Conservation (phyloP, 176 grass and related monocot genomes). For the Tuctoria greenei region DNA sequence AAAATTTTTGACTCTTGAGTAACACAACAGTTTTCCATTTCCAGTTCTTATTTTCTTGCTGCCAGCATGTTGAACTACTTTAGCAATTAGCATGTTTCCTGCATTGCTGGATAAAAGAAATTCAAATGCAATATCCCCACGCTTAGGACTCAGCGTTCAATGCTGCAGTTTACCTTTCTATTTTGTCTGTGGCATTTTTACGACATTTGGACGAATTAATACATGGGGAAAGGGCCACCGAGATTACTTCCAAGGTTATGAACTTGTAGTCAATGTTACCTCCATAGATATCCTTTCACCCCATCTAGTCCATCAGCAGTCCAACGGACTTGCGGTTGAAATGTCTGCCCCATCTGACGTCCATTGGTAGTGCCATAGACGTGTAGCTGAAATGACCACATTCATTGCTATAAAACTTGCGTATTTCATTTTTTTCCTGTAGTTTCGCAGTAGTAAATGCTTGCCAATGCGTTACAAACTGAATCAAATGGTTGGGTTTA, state of each 20-base stretch:
- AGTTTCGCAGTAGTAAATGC: neutral
- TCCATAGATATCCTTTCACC: neutral
- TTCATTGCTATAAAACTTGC: neutral
- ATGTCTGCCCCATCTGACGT: no score
- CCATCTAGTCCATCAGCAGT: neutral
- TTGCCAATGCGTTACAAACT: neutral
- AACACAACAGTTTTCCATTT: constrained; percentile 4
- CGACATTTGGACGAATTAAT: neutral
- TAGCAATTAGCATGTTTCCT: neutral
- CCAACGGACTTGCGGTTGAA: no score
- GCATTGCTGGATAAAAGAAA: constrained; percentile 13
- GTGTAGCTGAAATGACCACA: neutral
- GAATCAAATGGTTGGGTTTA: neutral
- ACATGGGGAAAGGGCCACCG: neutral
- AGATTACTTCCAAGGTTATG: neutral
- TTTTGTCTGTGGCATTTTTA: constrained; percentile 9
- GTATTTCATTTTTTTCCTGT: neutral
- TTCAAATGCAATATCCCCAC: constrained; percentile 31
- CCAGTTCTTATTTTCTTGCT: constrained; percentile 20
- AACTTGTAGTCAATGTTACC: neutral
- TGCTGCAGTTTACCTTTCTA: neutral
- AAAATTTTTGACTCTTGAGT: constrained; percentile 31
- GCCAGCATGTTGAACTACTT: constrained; percentile 4
- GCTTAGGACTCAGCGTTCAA: neutral
- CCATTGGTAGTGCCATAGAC: neutral